phyloP scores from a whole-genome alignment of 2,329 filamentous ascomycete species.

The Thermoascus crustaceus region DNA sequence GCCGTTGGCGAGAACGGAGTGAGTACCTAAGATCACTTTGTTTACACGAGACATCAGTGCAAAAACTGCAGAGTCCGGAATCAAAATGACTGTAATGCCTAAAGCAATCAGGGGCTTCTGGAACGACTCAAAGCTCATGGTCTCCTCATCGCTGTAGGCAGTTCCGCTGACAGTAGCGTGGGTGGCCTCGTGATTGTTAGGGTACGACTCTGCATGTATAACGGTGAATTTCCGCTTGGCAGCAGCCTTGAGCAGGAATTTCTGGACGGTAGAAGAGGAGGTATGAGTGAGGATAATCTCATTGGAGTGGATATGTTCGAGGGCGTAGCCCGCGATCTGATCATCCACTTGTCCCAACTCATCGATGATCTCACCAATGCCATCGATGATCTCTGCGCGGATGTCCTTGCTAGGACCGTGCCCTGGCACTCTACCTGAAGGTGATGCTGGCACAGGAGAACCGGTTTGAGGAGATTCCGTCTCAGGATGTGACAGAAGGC shows the following conservation, averaged over 20 bases:
- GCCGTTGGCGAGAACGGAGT: conserved; percentile 81
- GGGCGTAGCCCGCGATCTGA: conserved; percentile 79
- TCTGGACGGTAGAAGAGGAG: conserved; percentile 77
- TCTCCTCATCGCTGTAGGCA: conserved; percentile 41
- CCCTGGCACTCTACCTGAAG: conserved; percentile 24
- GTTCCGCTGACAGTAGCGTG: conserved; percentile 55
- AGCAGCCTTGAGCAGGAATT: conserved; percentile 80
- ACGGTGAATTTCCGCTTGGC: conserved; percentile 87
- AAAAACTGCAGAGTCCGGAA: conserved; percentile 78
- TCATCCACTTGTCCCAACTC: conserved; percentile 89
- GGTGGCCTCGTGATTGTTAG: conserved; percentile 58
- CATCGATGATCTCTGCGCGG: conserved; percentile 83
- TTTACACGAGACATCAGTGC: conserved; percentile 92
- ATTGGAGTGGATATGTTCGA: conserved; percentile 87
- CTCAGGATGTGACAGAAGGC: conserved; percentile 65
- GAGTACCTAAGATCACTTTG: conserved; percentile 86
- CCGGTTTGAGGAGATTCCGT: conserved; percentile 36
- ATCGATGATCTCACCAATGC: conserved; percentile 92
- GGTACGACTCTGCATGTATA: conserved; percentile 67
- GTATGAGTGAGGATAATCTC: conserved; percentile 88
- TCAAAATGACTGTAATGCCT: conserved; percentile 73
- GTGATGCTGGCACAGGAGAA: conserved; percentile 27
- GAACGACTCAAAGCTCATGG: conserved; percentile 46
- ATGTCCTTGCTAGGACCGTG: conserved; percentile 51
- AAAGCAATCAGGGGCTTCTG: conserved; percentile 68